Conservation (phyloP, 371 early-diverging fungal genomes). For the Zopfochytrium polystomum region DNA sequence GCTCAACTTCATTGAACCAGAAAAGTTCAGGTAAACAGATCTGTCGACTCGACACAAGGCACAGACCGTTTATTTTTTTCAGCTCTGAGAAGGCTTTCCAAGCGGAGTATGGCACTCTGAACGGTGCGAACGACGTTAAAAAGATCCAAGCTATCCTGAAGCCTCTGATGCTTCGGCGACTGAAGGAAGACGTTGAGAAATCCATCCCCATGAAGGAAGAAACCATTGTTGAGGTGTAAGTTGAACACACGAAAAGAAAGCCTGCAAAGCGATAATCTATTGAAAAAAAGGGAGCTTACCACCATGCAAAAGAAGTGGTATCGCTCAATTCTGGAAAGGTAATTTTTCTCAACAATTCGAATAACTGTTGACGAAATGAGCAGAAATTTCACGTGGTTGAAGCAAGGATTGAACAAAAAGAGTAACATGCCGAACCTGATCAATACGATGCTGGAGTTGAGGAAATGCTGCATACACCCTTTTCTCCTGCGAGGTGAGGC, state of each 20-base stretch:
- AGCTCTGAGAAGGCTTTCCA: slow-evolving; percentile 67
- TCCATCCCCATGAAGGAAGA: slow-evolving; percentile 94
- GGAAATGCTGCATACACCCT: slow-evolving; percentile 99
- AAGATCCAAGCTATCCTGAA: slow-evolving; percentile 78
- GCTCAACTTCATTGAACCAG: slow-evolving; percentile 88
- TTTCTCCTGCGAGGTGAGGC: slow-evolving; percentile 82
- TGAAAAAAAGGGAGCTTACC: slow-evolving; percentile 64
- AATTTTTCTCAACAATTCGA: not conserved
- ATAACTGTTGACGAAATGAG: slow-evolving; percentile 25
- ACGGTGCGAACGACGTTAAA: slow-evolving; percentile 75
- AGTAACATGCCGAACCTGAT: slow-evolving; percentile 73
- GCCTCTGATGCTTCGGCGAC: slow-evolving; percentile 89
- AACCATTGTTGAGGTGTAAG: slow-evolving; percentile 81
- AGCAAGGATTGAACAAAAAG: slow-evolving; percentile 42
- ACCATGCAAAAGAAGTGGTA: slow-evolving; percentile 90
- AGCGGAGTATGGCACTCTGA: slow-evolving; percentile 69
- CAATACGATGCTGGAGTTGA: slow-evolving; percentile 95
- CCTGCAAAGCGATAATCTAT: not conserved
- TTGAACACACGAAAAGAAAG: not conserved
- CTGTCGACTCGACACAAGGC: slow-evolving; percentile 59
- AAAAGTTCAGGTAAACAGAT: slow-evolving; percentile 64
- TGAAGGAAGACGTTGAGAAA: slow-evolving; percentile 98
- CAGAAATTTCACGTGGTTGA: slow-evolving; percentile 86
- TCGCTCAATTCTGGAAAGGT: slow-evolving; percentile 85
- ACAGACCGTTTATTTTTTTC: slow-evolving; percentile 38